Evolutionary conservation across 306 rosid genomes (phyloP), one percentile per base, ranked within the genome.

Genomic region (Luffa acutangula): DNA sequence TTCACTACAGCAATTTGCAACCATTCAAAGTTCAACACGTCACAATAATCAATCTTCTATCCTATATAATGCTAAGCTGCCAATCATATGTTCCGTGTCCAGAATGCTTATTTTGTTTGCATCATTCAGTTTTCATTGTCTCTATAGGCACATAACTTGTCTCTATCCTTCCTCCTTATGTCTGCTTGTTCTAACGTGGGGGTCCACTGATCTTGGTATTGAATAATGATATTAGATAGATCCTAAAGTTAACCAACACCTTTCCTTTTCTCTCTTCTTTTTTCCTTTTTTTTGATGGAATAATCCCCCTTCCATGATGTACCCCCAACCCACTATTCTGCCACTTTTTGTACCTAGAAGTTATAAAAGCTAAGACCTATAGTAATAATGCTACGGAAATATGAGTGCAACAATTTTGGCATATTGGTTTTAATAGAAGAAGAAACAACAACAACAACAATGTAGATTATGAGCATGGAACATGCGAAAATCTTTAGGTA

Each of bases 11-110:
- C 45, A 79, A 63, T 46, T 60, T 81, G 70, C 5, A 56, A 75
- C 84, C 89, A 81, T 66, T 69, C 9, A 45, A 9, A 48, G 49
- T 79, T 77, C 75, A 86, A 74, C 88, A 82, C 65, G 46, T 82
- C 85, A 80, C 79, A 73, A 75, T 75, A 52, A 78, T 66, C 76
- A 82, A 21, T 73, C 80, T 75, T 18, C 79, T 25, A n/a, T 48
- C 13, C 56, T 37, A 12, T 51, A 76, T 39, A 31, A 51, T 53
- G 59, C 66, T n/a, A 31, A 78, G 5, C 81, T 33, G 9, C 73
- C 78, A 59, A 62, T 49, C 18, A 78, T 78, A 21, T 13, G 57
- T 63, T 33, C 45, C 11, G 33, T 62, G 46, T 49, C 60, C 62
- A 74, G n/a, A 74, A 74, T 49, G 41, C 45, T 74, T 74, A 74